Conservation (phyloP, 805 yeast species). For the Myxozyma nipponensis region DNA sequence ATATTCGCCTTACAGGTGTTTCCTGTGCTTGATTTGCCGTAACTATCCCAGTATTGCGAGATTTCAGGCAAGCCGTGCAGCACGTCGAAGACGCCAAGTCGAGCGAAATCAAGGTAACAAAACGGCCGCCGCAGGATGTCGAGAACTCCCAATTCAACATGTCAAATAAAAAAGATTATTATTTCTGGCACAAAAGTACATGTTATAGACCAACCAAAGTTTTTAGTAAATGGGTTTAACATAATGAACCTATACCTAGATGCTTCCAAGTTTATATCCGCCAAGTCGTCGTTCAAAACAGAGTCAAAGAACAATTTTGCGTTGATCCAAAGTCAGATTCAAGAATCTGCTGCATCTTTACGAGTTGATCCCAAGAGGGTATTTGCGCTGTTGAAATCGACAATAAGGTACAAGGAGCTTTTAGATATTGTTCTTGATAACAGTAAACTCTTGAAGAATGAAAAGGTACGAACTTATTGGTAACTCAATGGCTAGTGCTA, state of each 20-base stretch:
- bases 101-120: too few relatives aligned
- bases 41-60: too few relatives aligned
- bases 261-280: slow-evolving; percentile 20
- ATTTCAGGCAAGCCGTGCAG: too few relatives aligned
- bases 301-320: slow-evolving; percentile 7
- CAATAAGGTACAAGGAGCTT: slow-evolving; percentile 66
- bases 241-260: slow-evolving; percentile 29
- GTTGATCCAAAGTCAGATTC: slow-evolving; percentile 5
- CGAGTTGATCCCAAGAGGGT: slow-evolving; percentile 76
- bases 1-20: too few relatives aligned
- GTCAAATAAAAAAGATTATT: too few relatives aligned
- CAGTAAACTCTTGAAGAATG: slow-evolving; percentile 57
- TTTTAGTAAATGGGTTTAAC: too few relatives aligned
- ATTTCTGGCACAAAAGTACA: background rate
- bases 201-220: too few relatives aligned
- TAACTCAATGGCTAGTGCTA: slow-evolving; percentile 14
- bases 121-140: too few relatives aligned
- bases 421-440: slow-evolving; percentile 60
- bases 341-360: slow-evolving; percentile 29
- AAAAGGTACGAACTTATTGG: slow-evolving; percentile 30
- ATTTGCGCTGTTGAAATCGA: slow-evolving; percentile 76
- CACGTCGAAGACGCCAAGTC: too few relatives aligned
- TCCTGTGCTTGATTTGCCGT: too few relatives aligned
- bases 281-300: slow-evolving; percentile 7
- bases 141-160: background rate